Base-by-base conservation (phyloP, 441 rosid species). In the Erodium texanum region DNA sequence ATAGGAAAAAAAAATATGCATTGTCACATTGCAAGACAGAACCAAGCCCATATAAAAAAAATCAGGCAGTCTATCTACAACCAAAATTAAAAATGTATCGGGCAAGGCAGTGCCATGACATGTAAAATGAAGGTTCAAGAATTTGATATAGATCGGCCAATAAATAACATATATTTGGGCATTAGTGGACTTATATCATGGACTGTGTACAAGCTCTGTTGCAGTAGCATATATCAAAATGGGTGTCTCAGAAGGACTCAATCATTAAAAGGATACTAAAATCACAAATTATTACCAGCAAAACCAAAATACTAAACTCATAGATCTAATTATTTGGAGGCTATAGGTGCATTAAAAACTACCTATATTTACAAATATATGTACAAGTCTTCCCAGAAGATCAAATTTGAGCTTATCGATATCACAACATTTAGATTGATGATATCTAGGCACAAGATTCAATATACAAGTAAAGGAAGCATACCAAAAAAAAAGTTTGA, bases 1-100 rank as follows among this genome's bases (percentile, higher is more conserved):
- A 4, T 70, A 71, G 72, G 65, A 64, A 70, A 36, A 58, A 19
- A 18, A 8, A 16, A 20, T 54, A 16, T n/a, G n/a, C 16, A 50
- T 7, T 54, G 20, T 54, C 61, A 54, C 61, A 54, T 54, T 54
- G 23, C 61, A 18, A 54, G 24, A 54, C 23, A 54, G 59, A 52
- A 54, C 61, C 23, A 54, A 54, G 22, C 22, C 61, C 61, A 54
- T 54, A 18, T 2, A 41, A 7, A 41, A 41, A 27, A 27, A 41
- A 41, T 2, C 9, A 18, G 22, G 10, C 22, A 52, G 59, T 52
- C 22, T 52, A 7, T 50, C 20, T n/a, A 50, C 58, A 50, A 16
- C 58, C 5, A 50, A 50, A 50, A 27, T 15, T 15, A 5, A 15
- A 50, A 4, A 15, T 20, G 3, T 19, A 54, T 19, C 22, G 22